Percentiles rank a stretch among this genome's conserved stretches.
These are phyloP conservation scores for Heliamphora pulchella DNA, from an alignment of 179 eudicot genomes.

Conservation along the genomic window DNA sequence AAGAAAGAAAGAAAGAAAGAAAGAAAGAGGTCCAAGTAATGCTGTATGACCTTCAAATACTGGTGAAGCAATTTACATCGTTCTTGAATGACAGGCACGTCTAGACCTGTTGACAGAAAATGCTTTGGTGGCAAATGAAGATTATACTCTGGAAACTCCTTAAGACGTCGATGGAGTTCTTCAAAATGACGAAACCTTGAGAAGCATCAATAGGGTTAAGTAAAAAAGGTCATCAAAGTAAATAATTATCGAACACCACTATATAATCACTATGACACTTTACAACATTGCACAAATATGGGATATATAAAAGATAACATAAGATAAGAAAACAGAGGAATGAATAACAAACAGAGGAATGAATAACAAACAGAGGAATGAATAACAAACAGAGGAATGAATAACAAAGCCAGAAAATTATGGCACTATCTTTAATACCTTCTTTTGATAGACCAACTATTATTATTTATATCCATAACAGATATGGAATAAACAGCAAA, in stretches of 20 bases:
- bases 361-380: no score
- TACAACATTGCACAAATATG: neutral
- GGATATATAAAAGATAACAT: neutral
- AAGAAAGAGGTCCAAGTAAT: slow-evolving; percentile 14
- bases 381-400: neutral
- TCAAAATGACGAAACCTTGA: slow-evolving; percentile 93
- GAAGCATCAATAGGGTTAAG: slow-evolving; percentile 18
- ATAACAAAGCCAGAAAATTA: neutral
- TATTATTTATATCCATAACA: slow-evolving; percentile 70
- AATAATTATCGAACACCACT: neutral
- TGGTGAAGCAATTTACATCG: slow-evolving; percentile 87
- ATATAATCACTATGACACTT: neutral
- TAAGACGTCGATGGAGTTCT: slow-evolving; percentile 91
- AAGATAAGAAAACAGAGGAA: no score
- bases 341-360: no score
- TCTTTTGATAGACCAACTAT: slow-evolving; percentile 96
- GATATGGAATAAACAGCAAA: slow-evolving; percentile 91
- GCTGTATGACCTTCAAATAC: slow-evolving; percentile 67
- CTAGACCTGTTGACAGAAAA: slow-evolving; percentile 88
- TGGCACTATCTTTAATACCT: slow-evolving; percentile 40
- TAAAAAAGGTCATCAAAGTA: slow-evolving; percentile 1
- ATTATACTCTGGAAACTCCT: slow-evolving; percentile 81
- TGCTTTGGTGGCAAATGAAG: slow-evolving; percentile 98
- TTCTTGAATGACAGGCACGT: slow-evolving; percentile 79
- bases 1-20: neutral